These are phyloP conservation scores for Phytomonas sp. DNA, from an alignment of 208 protist species.

Conservation along the genomic window DNA sequence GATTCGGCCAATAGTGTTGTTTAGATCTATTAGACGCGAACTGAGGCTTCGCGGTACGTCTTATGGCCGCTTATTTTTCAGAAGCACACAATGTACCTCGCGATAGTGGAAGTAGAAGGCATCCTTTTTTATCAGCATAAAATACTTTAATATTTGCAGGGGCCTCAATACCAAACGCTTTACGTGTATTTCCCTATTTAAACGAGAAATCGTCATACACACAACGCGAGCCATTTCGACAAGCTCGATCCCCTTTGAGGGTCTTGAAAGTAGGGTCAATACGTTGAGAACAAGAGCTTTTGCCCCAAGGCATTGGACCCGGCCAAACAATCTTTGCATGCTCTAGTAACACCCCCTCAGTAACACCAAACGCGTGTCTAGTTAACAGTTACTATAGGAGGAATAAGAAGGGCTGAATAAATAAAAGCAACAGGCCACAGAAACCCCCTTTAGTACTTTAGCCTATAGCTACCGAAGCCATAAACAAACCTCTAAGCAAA, in stretches of 20 bases:
- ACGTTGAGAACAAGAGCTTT: neutral
- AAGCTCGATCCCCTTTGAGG: too few relatives aligned
- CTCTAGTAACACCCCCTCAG: neutral
- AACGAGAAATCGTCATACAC: too few relatives aligned
- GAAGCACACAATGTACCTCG: neutral
- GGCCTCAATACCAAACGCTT: neutral
- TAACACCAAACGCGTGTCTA: neutral
- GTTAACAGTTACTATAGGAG: neutral
- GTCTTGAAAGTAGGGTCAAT: neutral
- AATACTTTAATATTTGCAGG: neutral
- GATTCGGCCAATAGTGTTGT: too few relatives aligned
- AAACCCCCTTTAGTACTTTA: neutral
- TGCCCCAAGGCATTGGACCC: neutral
- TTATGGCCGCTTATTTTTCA: neutral
- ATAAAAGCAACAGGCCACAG: neutral
- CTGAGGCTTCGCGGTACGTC: neutral
- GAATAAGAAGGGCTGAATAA: neutral
- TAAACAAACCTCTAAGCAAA: neutral
- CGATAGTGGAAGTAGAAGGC: neutral
- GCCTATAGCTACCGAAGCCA: neutral
- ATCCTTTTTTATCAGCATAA: neutral
- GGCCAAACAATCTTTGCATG: neutral
- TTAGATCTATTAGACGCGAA: too few relatives aligned
- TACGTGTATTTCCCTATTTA: too few relatives aligned
- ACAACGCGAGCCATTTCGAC: too few relatives aligned